Evolutionary conservation across 148 eudicot species (phyloP).

Genomic region (Diospyros lotus): DNA sequence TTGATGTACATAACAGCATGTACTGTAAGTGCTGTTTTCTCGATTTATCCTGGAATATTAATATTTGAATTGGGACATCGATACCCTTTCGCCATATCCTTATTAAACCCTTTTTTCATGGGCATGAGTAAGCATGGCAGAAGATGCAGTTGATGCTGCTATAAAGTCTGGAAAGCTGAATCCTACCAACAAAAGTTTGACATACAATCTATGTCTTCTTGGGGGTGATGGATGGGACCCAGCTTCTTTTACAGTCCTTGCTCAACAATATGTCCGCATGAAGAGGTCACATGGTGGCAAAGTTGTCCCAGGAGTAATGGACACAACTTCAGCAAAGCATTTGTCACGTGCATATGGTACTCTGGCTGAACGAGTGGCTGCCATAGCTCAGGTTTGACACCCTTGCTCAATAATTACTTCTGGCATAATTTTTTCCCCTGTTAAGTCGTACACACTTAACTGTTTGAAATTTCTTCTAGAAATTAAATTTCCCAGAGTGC

Average conservation of each 20-base stretch:
- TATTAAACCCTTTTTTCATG: not conserved
- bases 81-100: conserved; percentile 1
- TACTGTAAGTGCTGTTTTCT: not conserved
- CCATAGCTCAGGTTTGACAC: conserved; percentile 44
- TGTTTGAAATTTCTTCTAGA: not conserved
- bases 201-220: conserved; percentile 55
- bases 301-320: conserved; percentile 89
- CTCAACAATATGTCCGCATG: conserved; percentile 88
- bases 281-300: conserved; percentile 61
- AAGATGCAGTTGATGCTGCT: conserved; percentile 93
- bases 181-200: conserved; percentile 58
- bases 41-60: not conserved
- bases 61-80: not conserved
- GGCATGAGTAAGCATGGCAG: conserved; percentile 69
- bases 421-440: not conserved
- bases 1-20: not conserved
- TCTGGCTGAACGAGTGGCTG: conserved; percentile 79
- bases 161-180: conserved; percentile 73
- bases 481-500: not conserved
- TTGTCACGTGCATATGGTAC: conserved; percentile 87
- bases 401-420: not conserved
- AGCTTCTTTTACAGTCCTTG: conserved; percentile 73
- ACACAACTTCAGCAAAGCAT: conserved; percentile 90
- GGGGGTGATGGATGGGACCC: conserved; percentile 94
- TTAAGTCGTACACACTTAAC: not conserved